Base-by-base conservation (phyloP, 306 rosid genomes). In the Dryas alaskensis region DNA sequence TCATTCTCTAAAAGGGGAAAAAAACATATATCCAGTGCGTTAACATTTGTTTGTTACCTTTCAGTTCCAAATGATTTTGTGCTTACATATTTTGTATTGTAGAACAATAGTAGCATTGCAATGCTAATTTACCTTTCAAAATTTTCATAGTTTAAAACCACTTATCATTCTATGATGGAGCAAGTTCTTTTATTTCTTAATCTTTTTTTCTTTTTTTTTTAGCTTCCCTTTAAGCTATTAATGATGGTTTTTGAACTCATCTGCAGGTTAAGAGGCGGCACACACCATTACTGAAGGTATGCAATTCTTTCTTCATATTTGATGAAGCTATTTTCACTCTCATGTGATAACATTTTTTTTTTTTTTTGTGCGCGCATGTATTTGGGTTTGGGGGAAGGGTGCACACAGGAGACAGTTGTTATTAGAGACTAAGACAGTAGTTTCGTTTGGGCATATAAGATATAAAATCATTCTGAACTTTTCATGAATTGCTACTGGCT, bases 241-340 rank as follows among this genome's bases (percentile, higher is more conserved):
- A 89, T 75, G 6, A 67, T 37, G 25, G 66, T 72, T 78, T 63
- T 73, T 82, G 71, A 81, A 85, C 77, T 73, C 40, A 19, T 69
- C 57, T 83, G 85, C 86, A 94, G 99, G 91, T 94, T 78, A 89
- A 88, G 84, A 88, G 79, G 76, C 89, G 12, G 43, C 89, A 89
- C 65, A 89, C 99, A 8, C 99, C 99, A 52, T 73, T 88, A 74
- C 81, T 94, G 83, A 92, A 89, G 99, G 99, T 91, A 79, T 73
- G 92, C 75, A 60, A 72, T 68, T 77, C 73, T 75, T 76, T 73
- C 39, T 39, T 59, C 25, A 17, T 42, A 61, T 17, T 70, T 76
- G 51, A 12, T 27, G 50, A 58, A 72, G n/a, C 40, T 12, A 47
- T 19, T 19, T 70, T 25, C 27, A 44, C 51, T 70, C 42, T 7